Conservation (phyloP, 768 basidiomycete species). For the Thelephora ganbajun region DNA sequence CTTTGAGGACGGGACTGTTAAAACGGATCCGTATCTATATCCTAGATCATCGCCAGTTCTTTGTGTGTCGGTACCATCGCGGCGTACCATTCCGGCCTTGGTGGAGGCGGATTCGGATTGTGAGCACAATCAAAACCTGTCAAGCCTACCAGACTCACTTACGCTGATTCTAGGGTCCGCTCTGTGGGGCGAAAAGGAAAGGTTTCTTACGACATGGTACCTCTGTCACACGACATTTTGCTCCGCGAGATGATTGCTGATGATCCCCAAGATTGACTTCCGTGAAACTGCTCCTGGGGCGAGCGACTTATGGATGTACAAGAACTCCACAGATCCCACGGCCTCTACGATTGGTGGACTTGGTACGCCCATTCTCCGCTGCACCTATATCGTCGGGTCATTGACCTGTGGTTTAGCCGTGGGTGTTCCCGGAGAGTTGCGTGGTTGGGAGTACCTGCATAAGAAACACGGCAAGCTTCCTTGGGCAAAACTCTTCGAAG, state of each 20-base stretch:
- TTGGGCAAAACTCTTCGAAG: constrained; percentile 72
- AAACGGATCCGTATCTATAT: background rate
- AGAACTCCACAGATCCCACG: constrained; percentile 24
- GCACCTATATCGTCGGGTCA: too few species aligned
- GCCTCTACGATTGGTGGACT: constrained; percentile 54
- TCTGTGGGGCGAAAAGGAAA: background rate
- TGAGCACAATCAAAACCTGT: background rate
- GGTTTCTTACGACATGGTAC: background rate
- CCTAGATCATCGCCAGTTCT: constrained; percentile 22
- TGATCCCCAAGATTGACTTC: constrained; percentile 62
- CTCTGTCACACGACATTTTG: constrained; percentile 14
- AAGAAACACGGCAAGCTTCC: constrained; percentile 66
- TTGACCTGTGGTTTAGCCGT: constrained; percentile 34
- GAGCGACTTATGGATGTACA: constrained; percentile 69
- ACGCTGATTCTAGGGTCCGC: background rate
- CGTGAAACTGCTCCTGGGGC: constrained; percentile 73
- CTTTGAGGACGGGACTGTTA: background rate
- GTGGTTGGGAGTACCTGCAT: constrained; percentile 78
- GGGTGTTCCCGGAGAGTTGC: constrained; percentile 85
- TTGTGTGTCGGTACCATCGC: constrained; percentile 21
- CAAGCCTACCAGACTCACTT: background rate
- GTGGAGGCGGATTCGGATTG: constrained; percentile 72
- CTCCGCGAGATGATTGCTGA: constrained; percentile 24
- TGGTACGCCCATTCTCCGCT: too few species aligned
- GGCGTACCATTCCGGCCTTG: constrained; percentile 55